Conservation (phyloP, 2,329 filamentous ascomycete genomes). For the Didymosphaeria variabile region DNA sequence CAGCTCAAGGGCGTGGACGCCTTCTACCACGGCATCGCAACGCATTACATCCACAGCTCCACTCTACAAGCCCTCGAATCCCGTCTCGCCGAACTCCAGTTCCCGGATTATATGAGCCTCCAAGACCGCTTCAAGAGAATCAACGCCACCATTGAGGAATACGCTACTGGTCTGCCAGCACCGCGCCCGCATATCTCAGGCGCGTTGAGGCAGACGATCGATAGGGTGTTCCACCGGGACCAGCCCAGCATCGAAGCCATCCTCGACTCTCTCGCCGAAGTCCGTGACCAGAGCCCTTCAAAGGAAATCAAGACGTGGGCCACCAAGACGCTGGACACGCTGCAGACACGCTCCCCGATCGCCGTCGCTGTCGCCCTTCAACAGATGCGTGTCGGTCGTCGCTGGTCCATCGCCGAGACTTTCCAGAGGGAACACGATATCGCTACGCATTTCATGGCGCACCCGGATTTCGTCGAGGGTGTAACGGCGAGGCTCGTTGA, state of each 20-base stretch:
- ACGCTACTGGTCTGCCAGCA: constrained; percentile 82
- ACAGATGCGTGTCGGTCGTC: constrained; percentile 78
- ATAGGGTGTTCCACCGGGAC: constrained; percentile 65
- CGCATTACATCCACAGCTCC: constrained; percentile 94
- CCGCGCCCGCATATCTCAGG: constrained; percentile 64
- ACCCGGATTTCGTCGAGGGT: constrained; percentile 90
- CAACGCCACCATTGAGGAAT: constrained; percentile 91
- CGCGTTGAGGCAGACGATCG: constrained; percentile 79
- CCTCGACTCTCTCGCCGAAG: constrained; percentile 68
- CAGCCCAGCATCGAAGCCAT: constrained; percentile 75
- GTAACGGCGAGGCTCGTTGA: constrained; percentile 82
- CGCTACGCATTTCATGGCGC: constrained; percentile 85
- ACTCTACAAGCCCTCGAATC: constrained; percentile 81
- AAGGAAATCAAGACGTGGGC: constrained; percentile 76
- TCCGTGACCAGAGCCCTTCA: constrained; percentile 46
- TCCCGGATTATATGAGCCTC: constrained; percentile 77
- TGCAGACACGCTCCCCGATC: constrained; percentile 83
- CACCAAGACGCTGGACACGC: constrained; percentile 75
- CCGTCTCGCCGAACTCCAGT: constrained; percentile 87
- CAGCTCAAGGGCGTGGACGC: constrained; percentile 82
- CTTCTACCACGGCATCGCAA: constrained; percentile 91
- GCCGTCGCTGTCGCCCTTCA: constrained; percentile 83
- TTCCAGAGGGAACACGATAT: constrained; percentile 89
- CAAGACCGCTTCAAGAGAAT: constrained; percentile 74
- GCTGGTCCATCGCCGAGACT: constrained; percentile 84